Conservation (phyloP, 257 asterid species). For the Salvia splendens region DNA sequence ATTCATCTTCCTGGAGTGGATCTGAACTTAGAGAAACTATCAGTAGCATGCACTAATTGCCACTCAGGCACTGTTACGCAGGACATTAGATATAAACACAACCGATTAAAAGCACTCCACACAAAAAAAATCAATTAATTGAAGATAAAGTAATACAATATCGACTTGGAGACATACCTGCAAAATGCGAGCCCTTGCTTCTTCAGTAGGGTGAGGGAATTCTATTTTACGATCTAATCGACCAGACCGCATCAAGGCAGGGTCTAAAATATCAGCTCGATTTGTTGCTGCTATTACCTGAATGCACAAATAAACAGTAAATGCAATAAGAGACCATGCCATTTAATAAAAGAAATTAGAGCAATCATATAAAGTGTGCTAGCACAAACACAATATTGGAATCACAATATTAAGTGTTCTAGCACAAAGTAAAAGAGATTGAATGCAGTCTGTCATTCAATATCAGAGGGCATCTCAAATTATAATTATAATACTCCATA, state of each 20-base stretch:
- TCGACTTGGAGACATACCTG: constrained; percentile 47
- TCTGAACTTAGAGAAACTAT: constrained; percentile 41
- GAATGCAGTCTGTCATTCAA: background rate
- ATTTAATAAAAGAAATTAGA: background rate
- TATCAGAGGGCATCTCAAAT: background rate
- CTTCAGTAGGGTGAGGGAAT: constrained; percentile 96
- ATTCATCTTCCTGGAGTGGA: constrained; percentile 96
- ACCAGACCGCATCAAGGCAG: constrained; percentile 94
- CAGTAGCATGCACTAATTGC: constrained; percentile 1
- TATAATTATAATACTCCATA: background rate
- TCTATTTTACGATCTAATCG: constrained; percentile 97
- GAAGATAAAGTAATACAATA: background rate
- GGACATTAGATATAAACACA: background rate
- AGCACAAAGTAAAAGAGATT: background rate
- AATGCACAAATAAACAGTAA: constrained; percentile 13
- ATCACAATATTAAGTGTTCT: constrained; percentile 6
- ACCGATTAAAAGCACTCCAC: background rate
- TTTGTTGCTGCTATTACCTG: constrained; percentile 98
- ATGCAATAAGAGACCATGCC: background rate
- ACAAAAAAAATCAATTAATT: too few relatives aligned
- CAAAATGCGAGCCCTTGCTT: constrained; percentile 84
- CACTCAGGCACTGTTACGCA: background rate
- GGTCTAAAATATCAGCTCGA: constrained; percentile 93
- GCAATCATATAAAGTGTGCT: background rate
- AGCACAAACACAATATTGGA: background rate